Evolutionary conservation across 129 eudicot species (phyloP).

Genomic region (Cynara cardunculus): DNA sequence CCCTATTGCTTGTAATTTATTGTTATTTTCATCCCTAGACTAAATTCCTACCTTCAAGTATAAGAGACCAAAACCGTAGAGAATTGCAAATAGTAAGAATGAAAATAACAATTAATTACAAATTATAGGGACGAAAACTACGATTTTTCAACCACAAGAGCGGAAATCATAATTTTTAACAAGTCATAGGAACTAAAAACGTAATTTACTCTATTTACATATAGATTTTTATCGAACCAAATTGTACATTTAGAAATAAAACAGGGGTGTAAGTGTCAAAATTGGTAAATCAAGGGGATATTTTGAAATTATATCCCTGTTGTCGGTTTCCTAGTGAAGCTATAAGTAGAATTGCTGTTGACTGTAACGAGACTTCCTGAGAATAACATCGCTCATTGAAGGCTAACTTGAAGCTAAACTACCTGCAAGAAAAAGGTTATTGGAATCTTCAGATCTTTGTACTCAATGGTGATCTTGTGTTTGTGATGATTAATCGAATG

Average conservation of each 20-base stretch:
- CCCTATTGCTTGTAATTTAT: too few relatives aligned
- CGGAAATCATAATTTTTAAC: too few relatives aligned
- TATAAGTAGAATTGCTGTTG: conserved; percentile 15
- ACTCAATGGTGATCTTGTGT: conserved; percentile 5
- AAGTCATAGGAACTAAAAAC: too few relatives aligned
- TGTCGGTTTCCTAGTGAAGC: conserved; percentile 11
- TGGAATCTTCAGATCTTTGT: conserved; percentile 1
- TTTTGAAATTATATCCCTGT: not conserved
- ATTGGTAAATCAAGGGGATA: not conserved
- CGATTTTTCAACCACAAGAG: too few relatives aligned
- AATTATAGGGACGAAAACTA: too few relatives aligned
- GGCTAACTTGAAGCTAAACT: conserved; percentile 20
- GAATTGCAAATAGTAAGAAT: too few relatives aligned
- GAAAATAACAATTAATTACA: too few relatives aligned
- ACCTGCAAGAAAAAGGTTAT: conserved; percentile 16
- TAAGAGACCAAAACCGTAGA: too few relatives aligned
- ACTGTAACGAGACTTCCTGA: conserved; percentile 20
- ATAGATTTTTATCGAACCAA: not conserved
- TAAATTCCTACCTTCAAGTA: too few relatives aligned
- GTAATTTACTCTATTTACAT: too few relatives aligned
- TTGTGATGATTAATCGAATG: conserved; percentile 5
- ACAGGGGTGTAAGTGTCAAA: not conserved
- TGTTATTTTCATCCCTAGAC: too few relatives aligned
- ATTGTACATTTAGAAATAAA: not conserved
- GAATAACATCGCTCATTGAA: conserved; percentile 16